Base-by-base conservation (phyloP, 345 rosid genomes). In the Ceriops zippeliana region DNA sequence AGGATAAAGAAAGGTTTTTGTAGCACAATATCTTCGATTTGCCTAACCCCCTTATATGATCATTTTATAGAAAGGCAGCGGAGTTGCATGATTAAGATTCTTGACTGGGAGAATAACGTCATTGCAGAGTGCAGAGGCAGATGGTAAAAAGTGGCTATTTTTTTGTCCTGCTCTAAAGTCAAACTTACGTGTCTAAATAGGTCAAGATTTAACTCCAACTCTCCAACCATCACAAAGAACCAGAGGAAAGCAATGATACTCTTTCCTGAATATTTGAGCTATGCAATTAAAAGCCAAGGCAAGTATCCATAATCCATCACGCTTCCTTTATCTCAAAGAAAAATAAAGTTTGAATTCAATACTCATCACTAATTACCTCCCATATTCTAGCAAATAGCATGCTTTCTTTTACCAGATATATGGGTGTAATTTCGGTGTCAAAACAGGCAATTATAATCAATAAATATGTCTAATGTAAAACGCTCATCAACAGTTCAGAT, bases 101-200 rank as follows among this genome's bases (percentile, higher is more conserved):
- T 64, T 70, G 76, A 64, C 75, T 20, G 68, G 56, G 63, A 61
- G 52, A 58, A 38, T 67, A 58, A 27, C 69, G 78, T 73, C 67
- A 54, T 63, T 19, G 70, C 59, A 56, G 27, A 58, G 27, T 54
- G 52, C 49, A 32, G 32, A n/a, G 52, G 35, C 35, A 37, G 35
- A 34, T 34, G 35, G 35, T 7, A 34, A 34, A 6, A 34, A 34
- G 35, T 34, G 1, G 6, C 7, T 1, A 1, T 7, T 1, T 7
- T 7, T 37, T 13, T 42, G 1, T 17, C 15, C 47, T 11, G 15
- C 4, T 42, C 5, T 34, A 34, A 34, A 34, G 35, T 42, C 47
- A 11, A 42, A 42, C 47, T 42, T 13, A 42, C 2, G 16, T 42
- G 47, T 42, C 47, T 10, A 11, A 42, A 42, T 11, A 42, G 2